Evolutionary conservation across 2,329 filamentous ascomycete genomes (phyloP), one percentile per base, ranked within the genome.

Genomic region (Ophiosphaerella korrae): DNA sequence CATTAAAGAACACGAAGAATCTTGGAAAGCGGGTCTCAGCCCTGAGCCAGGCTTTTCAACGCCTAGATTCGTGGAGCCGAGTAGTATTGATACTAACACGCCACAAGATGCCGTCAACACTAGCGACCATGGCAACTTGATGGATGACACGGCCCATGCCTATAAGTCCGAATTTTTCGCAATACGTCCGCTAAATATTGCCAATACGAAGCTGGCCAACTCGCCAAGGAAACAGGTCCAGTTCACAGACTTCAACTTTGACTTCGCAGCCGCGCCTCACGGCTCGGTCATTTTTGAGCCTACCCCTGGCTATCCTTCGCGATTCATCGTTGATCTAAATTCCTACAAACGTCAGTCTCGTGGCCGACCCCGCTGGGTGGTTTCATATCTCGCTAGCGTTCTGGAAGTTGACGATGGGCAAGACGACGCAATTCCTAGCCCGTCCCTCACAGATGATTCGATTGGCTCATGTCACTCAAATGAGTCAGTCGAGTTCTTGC

Each of bases 41-140:
- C 2, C 33, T 39, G 35, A 51, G 24, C 48, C 35, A 34, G 52
- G 53, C 35, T 43, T 12, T 40, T 13, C 12, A 44, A 44, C 3
- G 32, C 33, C 7, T 33, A 52, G 16, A 8, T 18, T 13, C 26
- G 7, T 29, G 7, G 24, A 50, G 24, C 35, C 50, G 26, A 33
- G 23, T 16, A 49, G 50, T 24, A 34, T 48, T 11, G 47, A 58
- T 32, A 23, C 49, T 45, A 38, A 48, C 32, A 42, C 24, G 5
- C 38, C 46, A 26, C 46, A 58, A 31, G n/a, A 6, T 13, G 18
- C 37, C 18, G 37, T 16, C 6, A 53, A 50, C 21, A 55, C 41
- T 13, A 29, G 26, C 26, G 26, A 29, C 11, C 7, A 29, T 29
- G 8, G 7, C 26, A 29, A 8, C 1, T 29, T 29, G 6, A 29